Evolutionary conservation across 129 eudicot genomes (phyloP), one percentile per base, ranked within the genome.

Genomic region (Centella asiatica): DNA sequence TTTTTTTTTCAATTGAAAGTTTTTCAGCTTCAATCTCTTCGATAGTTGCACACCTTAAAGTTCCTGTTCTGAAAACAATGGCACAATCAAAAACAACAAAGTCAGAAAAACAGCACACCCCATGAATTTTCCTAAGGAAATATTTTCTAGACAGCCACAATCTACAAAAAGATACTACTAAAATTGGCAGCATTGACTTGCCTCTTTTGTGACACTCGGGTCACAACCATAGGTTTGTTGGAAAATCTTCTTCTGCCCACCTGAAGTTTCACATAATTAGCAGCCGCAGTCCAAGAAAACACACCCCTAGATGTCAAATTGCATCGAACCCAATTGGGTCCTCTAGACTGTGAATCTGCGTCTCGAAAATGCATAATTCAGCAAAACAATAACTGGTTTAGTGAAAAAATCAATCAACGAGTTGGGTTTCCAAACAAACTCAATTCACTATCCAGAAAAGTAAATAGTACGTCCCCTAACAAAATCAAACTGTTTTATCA

Each of bases 21-120:
- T 92, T 92, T 81, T 92, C 94, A n/a, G 87, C 94, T 71, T 92
- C 86, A 18, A 92, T 84, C 69, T 92, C 98, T 51, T 92, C 98
- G 14, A 84, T 72, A 51, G 96, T 92, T 52, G 96, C 98, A 67
- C 86, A 80, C 78, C 67, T 80, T 27, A 92, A 32, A 44, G 33
- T 72, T 65, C 85, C 73, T 39, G 51, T 53, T 69, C 98, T 92
- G 83, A 62, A 73, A 68, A 46, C 12, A 46, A 40, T 17, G 23
- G 12, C 12, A 33, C 13, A 33, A 17, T 13, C n/a, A 1, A 20
- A 19, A 31, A 31, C 62, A 56, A 18, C 11, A 28, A 28, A n/a
- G 5, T 56, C 18, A 32, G 12, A 31, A 15, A 32, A 24, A 1
- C 19, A 53, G 27, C 6, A 0, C 42, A 13, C 18, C 0, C 31